Evolutionary conservation across 164 flowering plant species (phyloP).

Genomic region (Liquidambar formosana): DNA sequence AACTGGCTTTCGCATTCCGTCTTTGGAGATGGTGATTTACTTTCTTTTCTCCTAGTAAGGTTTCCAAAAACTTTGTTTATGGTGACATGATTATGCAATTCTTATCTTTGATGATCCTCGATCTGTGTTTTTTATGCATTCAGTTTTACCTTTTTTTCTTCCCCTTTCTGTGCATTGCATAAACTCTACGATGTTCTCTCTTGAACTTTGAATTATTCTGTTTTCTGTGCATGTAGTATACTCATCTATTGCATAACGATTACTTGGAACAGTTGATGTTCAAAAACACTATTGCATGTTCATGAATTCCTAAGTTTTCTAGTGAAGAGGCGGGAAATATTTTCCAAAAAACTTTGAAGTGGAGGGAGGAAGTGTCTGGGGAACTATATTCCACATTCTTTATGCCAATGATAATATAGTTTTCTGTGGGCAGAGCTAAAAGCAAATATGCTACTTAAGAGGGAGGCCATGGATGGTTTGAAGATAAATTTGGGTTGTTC

Average conservation of each 20-base stretch:
- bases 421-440: no score
- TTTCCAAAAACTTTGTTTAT: constrained; percentile 8
- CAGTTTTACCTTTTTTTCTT: background rate
- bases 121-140: background rate
- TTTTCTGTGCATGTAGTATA: background rate
- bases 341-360: background rate
- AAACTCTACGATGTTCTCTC: background rate
- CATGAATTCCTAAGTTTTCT: background rate
- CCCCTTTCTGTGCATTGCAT: background rate
- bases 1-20: constrained; percentile 51
- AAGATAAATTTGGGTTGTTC: no score
- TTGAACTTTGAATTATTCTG: background rate
- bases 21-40: constrained; percentile 85
- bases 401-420: no score
- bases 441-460: no score
- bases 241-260: background rate
- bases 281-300: background rate
- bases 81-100: background rate
- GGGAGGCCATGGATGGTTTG: no score
- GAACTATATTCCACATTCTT: no score
- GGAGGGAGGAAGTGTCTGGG: background rate
- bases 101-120: background rate
- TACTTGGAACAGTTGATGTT: background rate
- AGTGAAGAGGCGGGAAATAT: background rate
- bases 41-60: constrained; percentile 48